Conservation (phyloP, 805 yeast genomes). For the Zygosaccharomyces bisporus region DNA sequence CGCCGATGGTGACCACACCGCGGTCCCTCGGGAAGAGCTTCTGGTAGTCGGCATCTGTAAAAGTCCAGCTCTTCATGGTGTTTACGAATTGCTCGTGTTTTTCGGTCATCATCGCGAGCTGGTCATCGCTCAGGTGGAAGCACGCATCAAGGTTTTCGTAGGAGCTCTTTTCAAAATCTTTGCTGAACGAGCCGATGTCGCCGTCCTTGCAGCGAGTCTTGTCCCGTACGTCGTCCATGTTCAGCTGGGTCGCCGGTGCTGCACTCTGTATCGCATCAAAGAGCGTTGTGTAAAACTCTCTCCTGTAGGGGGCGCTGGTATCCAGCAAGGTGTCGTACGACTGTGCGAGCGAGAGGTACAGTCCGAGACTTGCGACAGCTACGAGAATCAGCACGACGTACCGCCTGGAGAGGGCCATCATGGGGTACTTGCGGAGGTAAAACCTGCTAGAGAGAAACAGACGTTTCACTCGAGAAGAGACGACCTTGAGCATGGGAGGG, state of each 20-base stretch:
- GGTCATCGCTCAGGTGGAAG: conserved; percentile 14
- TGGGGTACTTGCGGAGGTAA: conserved; percentile 4
- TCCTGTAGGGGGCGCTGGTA: background rate
- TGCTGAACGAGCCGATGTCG: conserved; percentile 7
- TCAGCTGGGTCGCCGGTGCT: conserved; percentile 8
- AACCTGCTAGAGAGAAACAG: conserved; percentile 1
- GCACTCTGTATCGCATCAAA: conserved; percentile 8
- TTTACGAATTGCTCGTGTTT: conserved; percentile 20
- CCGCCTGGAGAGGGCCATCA: background rate
- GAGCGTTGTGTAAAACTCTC: conserved; percentile 7
- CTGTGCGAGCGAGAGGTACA: conserved; percentile 1
- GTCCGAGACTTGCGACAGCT: background rate
- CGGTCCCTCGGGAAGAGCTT: conserved; percentile 37
- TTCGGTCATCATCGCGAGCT: conserved; percentile 13
- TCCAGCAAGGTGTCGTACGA: background rate
- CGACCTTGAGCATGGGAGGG: background rate
- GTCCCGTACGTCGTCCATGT: conserved; percentile 9
- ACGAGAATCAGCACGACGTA: background rate
- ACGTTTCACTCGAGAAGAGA: background rate
- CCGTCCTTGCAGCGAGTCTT: conserved; percentile 8
- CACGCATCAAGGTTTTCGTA: conserved; percentile 21
- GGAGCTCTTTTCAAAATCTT: conserved; percentile 9
- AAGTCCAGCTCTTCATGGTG: conserved; percentile 3
- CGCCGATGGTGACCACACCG: conserved; percentile 74
- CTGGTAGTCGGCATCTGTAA: conserved; percentile 5